Percentiles rank a stretch among this genome's conserved stretches.
Conservation (phyloP, 768 basidiomycete species). For the Amanita muscaria region DNA sequence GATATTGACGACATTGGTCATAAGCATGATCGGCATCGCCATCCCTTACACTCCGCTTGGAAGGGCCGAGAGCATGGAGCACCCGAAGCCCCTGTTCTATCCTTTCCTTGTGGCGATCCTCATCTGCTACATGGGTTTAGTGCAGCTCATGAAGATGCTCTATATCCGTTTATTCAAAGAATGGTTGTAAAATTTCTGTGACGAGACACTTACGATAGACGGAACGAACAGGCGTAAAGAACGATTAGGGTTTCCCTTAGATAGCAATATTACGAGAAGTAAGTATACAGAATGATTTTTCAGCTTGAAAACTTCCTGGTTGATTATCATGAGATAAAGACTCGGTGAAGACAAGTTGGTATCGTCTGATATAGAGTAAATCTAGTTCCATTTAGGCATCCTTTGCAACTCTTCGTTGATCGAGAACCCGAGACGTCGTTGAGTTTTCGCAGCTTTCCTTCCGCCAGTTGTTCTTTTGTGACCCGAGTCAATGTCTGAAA, state of each 20-base stretch:
- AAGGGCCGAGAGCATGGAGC: not conserved
- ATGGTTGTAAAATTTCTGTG: not conserved
- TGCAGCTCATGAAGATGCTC: conserved; percentile 3
- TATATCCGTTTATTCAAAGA: conserved; percentile 2
- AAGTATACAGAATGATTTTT: no score
- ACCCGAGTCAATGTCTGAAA: conserved; percentile 5
- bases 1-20: not conserved
- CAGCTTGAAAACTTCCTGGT: no score
- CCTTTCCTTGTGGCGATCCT: conserved; percentile 2
- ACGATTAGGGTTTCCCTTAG: no score
- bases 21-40: not conserved
- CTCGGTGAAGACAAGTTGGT: no score
- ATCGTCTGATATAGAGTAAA: no score
- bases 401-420: conserved; percentile 53
- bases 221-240: no score
- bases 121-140: not conserved
- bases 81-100: conserved; percentile 3
- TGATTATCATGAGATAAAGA: no score
- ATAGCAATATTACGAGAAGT: no score
- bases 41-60: not conserved
- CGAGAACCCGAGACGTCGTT: conserved; percentile 75
- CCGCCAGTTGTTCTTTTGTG: conserved; percentile 70
- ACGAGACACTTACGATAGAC: no score
- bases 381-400: conserved; percentile 5
- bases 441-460: conserved; percentile 83